Conservation (phyloP, 768 basidiomycete genomes). For the Filobasidium floriforme region DNA sequence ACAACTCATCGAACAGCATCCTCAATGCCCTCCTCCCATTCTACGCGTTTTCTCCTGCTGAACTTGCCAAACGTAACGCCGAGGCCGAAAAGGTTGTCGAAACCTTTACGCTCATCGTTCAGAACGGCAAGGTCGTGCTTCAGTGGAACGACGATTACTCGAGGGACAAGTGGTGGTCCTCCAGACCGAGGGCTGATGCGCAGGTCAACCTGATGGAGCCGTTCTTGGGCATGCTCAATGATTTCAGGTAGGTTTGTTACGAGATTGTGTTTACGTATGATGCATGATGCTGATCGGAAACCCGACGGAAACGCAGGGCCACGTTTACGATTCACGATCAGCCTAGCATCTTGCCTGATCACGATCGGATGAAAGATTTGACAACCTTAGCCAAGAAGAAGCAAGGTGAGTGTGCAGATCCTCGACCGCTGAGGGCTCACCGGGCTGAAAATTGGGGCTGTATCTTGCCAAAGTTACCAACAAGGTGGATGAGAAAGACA, state of each 20-base stretch:
- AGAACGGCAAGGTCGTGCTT: slow-evolving; percentile 44
- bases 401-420: slow-evolving; percentile 25
- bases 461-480: slow-evolving; percentile 30
- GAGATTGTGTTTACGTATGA: not conserved
- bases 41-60: slow-evolving; percentile 40
- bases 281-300: not conserved
- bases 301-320: slow-evolving; percentile 28
- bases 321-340: slow-evolving; percentile 47
- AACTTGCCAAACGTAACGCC: slow-evolving; percentile 35
- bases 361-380: slow-evolving; percentile 38
- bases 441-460: not conserved
- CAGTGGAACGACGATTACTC: slow-evolving; percentile 47
- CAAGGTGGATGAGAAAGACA: slow-evolving; percentile 37
- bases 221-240: slow-evolving; percentile 36
- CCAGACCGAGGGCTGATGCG: slow-evolving; percentile 42
- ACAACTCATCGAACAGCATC: slow-evolving; percentile 30
- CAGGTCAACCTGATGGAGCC: slow-evolving; percentile 47
- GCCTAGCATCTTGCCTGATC: slow-evolving; percentile 42
- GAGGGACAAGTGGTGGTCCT: slow-evolving; percentile 44
- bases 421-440: not conserved
- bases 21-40: slow-evolving; percentile 43
- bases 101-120: slow-evolving; percentile 45
- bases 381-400: slow-evolving; percentile 34
- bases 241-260: slow-evolving; percentile 38
- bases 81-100: slow-evolving; percentile 43